Percentiles rank a stretch among this genome's conserved stretches.
phyloP scores from a whole-genome alignment of 2,329 filamentous ascomycete species.

The Stemphylium lycopersici region DNA sequence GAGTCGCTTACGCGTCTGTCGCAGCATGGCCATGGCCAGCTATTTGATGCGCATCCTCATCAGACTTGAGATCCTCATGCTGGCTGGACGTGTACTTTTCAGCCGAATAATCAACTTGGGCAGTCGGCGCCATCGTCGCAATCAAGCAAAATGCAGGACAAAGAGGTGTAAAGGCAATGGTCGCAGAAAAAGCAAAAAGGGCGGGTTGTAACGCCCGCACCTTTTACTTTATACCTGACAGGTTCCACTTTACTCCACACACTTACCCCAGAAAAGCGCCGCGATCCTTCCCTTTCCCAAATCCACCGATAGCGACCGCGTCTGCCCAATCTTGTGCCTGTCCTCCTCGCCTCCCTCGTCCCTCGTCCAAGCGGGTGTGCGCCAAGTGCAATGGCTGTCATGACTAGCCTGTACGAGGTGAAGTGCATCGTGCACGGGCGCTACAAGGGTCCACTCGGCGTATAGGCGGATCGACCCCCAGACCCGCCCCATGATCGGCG shows the following conservation, averaged over 20 bases:
- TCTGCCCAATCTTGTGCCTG: slow-evolving; percentile 4
- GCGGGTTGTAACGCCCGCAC: slow-evolving; percentile 15
- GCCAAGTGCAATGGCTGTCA: slow-evolving; percentile 11
- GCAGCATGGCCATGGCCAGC: slow-evolving; percentile 39
- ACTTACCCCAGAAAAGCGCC: background rate
- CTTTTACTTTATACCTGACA: slow-evolving; percentile 6
- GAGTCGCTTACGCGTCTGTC: slow-evolving; percentile 36
- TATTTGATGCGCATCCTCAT: slow-evolving; percentile 30
- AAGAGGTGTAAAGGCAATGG: no score
- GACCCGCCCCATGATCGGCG: slow-evolving; percentile 10
- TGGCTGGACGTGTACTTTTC: slow-evolving; percentile 31
- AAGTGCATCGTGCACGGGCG: slow-evolving; percentile 2
- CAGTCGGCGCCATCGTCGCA: background rate
- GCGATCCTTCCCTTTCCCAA: background rate
- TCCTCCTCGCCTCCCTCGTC: background rate
- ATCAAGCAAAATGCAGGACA: no score
- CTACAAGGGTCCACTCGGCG: slow-evolving; percentile 12
- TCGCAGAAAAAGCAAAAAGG: background rate
- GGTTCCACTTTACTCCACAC: background rate
- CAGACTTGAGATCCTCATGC: slow-evolving; percentile 36
- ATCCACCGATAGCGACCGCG: background rate
- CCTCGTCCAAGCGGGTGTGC: background rate
- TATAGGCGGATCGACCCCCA: slow-evolving; percentile 12
- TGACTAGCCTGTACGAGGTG: slow-evolving; percentile 6
- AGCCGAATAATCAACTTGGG: background rate